Percentiles rank a stretch among this genome's conserved stretches.
These are phyloP conservation scores for Elymus sibiricus DNA, from an alignment of 176 grass and related monocot genomes.

Conservation along the genomic window DNA sequence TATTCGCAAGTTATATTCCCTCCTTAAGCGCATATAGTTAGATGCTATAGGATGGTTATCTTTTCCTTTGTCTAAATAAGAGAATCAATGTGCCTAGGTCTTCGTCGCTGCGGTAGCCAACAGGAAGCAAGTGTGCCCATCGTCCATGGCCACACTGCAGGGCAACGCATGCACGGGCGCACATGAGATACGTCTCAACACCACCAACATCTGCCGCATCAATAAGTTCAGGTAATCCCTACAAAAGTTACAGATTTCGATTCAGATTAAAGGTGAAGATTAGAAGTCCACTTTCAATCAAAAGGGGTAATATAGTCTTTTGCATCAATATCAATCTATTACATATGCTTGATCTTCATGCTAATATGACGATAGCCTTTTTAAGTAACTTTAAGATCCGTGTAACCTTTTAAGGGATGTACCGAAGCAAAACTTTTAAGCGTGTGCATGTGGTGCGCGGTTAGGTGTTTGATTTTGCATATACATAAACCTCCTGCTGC, in stretches of 20 bases:
- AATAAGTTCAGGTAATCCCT: slow-evolving; percentile 57
- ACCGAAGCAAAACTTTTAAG: no score
- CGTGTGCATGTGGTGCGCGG: no score
- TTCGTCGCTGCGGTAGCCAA: slow-evolving; percentile 71
- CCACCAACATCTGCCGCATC: slow-evolving; percentile 34
- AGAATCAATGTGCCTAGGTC: slow-evolving; percentile 31
- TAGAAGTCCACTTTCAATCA: no score
- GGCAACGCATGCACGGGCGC: neutral
- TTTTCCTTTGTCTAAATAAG: neutral
- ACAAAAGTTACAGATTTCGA: no score
- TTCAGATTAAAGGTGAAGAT: no score
- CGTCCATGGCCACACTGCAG: slow-evolving; percentile 34
- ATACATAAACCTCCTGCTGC: neutral
- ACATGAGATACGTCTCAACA: slow-evolving; percentile 8
- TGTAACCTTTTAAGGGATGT: no score
- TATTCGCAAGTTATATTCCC: neutral
- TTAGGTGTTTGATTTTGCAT: no score
- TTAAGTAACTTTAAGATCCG: no score
- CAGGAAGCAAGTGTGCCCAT: slow-evolving; percentile 83
- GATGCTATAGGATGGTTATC: neutral
- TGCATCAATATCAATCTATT: no score
- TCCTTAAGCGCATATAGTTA: neutral
- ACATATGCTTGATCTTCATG: no score
- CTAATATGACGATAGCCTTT: no score
- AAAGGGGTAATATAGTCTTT: no score